These are phyloP conservation scores for Penicillium sp. DNA, from an alignment of 2,329 filamentous ascomycete genomes.

Conservation along the genomic window DNA sequence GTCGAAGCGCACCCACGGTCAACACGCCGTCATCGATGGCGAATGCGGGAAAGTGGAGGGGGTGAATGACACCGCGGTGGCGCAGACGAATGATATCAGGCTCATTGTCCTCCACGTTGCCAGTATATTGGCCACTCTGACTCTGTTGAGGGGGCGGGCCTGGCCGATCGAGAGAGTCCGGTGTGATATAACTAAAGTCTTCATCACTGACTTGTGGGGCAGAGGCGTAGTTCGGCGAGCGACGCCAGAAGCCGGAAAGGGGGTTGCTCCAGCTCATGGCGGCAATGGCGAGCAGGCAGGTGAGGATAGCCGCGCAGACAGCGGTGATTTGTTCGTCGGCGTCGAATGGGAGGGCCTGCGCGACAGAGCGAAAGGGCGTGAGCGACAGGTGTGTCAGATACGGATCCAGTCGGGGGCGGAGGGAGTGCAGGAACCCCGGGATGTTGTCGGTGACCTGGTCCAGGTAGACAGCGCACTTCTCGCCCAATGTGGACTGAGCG, in stretches of 20 bases:
- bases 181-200: conserved; percentile 46
- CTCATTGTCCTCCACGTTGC: conserved; percentile 33
- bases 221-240: conserved; percentile 34
- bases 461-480: conserved; percentile 46
- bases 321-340: conserved; percentile 27
- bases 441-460: conserved; percentile 38
- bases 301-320: conserved; percentile 31
- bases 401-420: conserved; percentile 37
- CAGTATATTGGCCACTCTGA: conserved; percentile 18
- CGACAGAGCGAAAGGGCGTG: conserved; percentile 27
- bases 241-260: conserved; percentile 38
- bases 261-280: conserved; percentile 42
- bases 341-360: conserved; percentile 28
- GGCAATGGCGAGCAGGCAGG: conserved; percentile 34
- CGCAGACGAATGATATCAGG: conserved; percentile 51
- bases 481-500: conserved; percentile 44
- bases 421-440: conserved; percentile 36
- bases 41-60: conserved; percentile 51
- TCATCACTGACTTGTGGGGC: conserved; percentile 41
- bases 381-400: conserved; percentile 27
- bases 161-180: conserved; percentile 36
- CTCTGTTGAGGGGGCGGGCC: conserved; percentile 15
- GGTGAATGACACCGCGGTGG: conserved; percentile 47
- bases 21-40: conserved; percentile 52
- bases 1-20: conserved; percentile 47